A percentile compares a stretch with the other conserved stretches of the same genome.
These are phyloP conservation scores for Epichloe sibirici DNA, from an alignment of 2,329 filamentous ascomycete genomes.

Conservation along the genomic window DNA sequence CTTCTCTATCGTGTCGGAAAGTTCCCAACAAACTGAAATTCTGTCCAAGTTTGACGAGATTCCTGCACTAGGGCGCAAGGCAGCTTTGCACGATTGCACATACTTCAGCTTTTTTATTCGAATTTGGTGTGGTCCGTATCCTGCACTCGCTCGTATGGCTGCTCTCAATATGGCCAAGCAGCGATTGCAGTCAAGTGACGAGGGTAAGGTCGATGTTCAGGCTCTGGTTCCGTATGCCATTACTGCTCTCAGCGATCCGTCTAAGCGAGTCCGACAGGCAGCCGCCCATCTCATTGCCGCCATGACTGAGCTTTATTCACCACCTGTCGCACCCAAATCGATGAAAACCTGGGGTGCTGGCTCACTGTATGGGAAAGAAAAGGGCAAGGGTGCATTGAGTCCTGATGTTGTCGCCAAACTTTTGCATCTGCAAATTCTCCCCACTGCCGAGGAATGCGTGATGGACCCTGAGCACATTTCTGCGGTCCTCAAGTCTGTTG, in stretches of 20 bases:
- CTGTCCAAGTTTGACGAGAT: constrained; percentile 40
- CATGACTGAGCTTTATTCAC: constrained; percentile 37
- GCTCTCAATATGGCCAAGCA: constrained; percentile 55
- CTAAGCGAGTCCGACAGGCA: constrained; percentile 62
- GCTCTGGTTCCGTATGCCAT: constrained; percentile 72
- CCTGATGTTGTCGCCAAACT: constrained; percentile 46
- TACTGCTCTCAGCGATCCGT: constrained; percentile 60
- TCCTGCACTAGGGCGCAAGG: constrained; percentile 40
- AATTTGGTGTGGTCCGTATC: constrained; percentile 61
- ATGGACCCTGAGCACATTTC: constrained; percentile 64
- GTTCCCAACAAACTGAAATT: constrained; percentile 24
- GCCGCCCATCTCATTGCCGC: constrained; percentile 55
- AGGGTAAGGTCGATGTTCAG: constrained; percentile 54
- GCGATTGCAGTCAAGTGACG: constrained; percentile 39
- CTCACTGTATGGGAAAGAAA: constrained; percentile 48
- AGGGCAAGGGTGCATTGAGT: constrained; percentile 40
- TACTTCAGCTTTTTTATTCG: constrained; percentile 67
- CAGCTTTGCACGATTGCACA: constrained; percentile 47
- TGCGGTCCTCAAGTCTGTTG: constrained; percentile 39
- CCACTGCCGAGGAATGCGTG: constrained; percentile 72
- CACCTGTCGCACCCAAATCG: constrained; percentile 24
- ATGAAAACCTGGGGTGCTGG: constrained; percentile 46
- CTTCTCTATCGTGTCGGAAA: constrained; percentile 37
- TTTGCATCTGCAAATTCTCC: constrained; percentile 54
- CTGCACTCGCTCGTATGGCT: constrained; percentile 53